Base-by-base conservation (phyloP, 176 grass and related monocot species). In the Elaeis guineensis region DNA sequence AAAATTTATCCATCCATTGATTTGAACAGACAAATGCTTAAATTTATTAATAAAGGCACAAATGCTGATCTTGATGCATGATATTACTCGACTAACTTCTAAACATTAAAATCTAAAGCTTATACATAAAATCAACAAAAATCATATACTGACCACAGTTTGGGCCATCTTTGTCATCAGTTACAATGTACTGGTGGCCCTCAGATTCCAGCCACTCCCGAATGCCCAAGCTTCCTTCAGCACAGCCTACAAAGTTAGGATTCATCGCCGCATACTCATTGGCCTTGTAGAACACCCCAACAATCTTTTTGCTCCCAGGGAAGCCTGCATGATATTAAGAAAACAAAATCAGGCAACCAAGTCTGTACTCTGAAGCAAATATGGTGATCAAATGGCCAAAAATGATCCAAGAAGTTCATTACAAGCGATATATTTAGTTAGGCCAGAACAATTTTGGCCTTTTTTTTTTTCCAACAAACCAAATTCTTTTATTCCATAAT, bases 211-310 rank as follows among this genome's bases (percentile, higher is more conserved):
- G 81, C 92, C 92, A 97, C 29, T 72, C 21, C 19, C 82, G 87
- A 61, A 97, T 97, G 30, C 87, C 92, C 49, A 97, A 75, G 8
- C 77, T 77, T 5, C 69, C 55, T 66, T 97, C 92, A 3, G 88
- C 84, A 14, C 92, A 97, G 0, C 92, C 92, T 54, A 91, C 69
- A 53, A 97, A 97, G 70, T 89, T 91, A 6, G 81, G 83, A 22
- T 97, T 97, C 79, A 66, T 67, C 19, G 84, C 75, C 0, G 87
- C 92, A 49, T 97, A 80, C 71, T 88, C 92, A 8, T 89, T 80
- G 57, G 69, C 92, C 70, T 97, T 85, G 76, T 97, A 97, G 69
- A 97, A 97, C 39, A 97, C 92, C 16, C 92, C 92, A 7, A 97
- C 87, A 50, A 97, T 97, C 80, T 97, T 97, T 78, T 97, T 97